A percentile compares a stretch with the other conserved stretches of the same genome.
Evolutionary conservation across 345 rosid species (phyloP).

Genomic region (Citrus cavaleriei): DNA sequence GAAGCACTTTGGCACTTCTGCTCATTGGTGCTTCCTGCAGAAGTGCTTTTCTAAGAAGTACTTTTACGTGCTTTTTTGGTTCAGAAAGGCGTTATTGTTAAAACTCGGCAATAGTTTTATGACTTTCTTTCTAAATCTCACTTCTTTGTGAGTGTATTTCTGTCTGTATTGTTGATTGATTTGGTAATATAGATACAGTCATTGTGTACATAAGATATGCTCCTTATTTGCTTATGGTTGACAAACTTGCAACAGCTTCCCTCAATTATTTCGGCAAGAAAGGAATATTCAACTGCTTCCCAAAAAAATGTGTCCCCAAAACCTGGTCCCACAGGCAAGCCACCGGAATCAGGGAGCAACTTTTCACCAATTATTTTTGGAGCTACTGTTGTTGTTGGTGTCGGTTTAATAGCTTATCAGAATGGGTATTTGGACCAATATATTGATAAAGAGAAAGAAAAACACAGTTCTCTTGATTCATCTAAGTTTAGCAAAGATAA

Average conservation of each 20-base stretch:
- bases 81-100: not conserved
- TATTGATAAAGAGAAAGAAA: slow-evolving; percentile 32
- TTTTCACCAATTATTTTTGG: slow-evolving; percentile 44
- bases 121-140: not conserved
- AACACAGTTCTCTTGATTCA: slow-evolving; percentile 22
- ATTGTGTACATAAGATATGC: not conserved
- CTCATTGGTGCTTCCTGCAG: not conserved
- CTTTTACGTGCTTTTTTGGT: not conserved
- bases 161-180: not conserved
- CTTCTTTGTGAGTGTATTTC: not conserved
- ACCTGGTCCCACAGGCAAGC: slow-evolving; percentile 39
- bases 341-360: slow-evolving; percentile 40
- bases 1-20: not conserved
- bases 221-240: not conserved
- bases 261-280: slow-evolving; percentile 42
- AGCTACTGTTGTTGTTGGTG: slow-evolving; percentile 45
- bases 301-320: slow-evolving; percentile 39
- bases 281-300: slow-evolving; percentile 45
- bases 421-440: slow-evolving; percentile 57
- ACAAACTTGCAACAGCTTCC: slow-evolving; percentile 32
- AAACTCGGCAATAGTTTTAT: not conserved
- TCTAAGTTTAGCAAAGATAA: slow-evolving; percentile 18
- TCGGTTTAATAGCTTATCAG: slow-evolving; percentile 48
- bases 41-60: not conserved
- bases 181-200: not conserved